Conservation (phyloP, 306 rosid genomes). For the Sphenostylis stenocarpa region DNA sequence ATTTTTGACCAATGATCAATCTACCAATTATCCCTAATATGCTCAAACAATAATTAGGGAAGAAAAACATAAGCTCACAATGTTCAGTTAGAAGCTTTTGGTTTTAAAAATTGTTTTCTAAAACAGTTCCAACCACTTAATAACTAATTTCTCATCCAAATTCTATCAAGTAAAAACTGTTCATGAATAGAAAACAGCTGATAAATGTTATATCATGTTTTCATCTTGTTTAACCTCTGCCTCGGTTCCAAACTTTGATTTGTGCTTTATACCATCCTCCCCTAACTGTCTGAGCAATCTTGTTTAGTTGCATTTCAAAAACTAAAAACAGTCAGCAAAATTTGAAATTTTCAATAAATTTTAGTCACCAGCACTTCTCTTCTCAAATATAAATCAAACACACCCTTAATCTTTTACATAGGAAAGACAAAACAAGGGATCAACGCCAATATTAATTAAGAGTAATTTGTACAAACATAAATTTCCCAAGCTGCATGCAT, state of each 20-base stretch:
- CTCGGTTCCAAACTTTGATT: no score
- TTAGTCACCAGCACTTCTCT: no score
- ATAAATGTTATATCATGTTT: not conserved
- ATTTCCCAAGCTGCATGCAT: not conserved
- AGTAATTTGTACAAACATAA: not conserved
- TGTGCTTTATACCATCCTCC: no score
- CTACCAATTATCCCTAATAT: not conserved
- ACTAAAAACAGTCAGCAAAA: no score
- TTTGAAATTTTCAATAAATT: no score
- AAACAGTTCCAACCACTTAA: not conserved
- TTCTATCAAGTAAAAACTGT: not conserved
- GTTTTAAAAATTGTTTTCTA: not conserved
- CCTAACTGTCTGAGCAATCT: no score
- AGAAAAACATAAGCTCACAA: not conserved
- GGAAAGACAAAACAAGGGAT: not conserved
- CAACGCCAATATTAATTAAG: not conserved
- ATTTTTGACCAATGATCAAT: slow-evolving; percentile 2
- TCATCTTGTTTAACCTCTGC: not conserved
- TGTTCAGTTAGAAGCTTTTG: not conserved
- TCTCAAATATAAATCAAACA: not conserved
- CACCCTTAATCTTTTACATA: not conserved
- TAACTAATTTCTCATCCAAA: not conserved
- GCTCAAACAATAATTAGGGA: not conserved
- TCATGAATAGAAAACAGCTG: not conserved
- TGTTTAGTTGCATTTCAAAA: no score